Evolutionary conservation across 2,329 filamentous ascomycete genomes (phyloP), one percentile per base, ranked within the genome.

Genomic region (Curvularia sp.): DNA sequence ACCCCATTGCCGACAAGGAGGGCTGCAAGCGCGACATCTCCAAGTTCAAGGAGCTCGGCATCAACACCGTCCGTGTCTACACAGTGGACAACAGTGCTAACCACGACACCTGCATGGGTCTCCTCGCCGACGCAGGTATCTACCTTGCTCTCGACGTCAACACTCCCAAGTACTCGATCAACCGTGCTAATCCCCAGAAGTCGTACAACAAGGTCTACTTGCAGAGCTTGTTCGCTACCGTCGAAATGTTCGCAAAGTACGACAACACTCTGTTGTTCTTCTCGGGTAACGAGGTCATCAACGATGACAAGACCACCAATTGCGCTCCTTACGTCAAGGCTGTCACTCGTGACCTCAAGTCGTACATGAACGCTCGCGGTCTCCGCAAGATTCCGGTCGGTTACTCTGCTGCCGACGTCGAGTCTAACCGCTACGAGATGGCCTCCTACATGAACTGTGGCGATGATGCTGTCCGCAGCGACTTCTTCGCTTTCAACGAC

Each of bases 381-480:
- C 82, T 86, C 72, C 89, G 90, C 67, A 68, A 79, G 59, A 90
- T 93, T 65, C 90, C 90, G 21, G 89, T 93, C 57, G 90, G 90
- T 43, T 93, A 93, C 82, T 92, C 89, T 6, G 90, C 90, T 59
- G 93, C 93, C 60, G 93, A 97, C 80, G 90, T 97, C 55, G 84
- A 90, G 59, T 84, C 87, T 72, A 97, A 96, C 83, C 91, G 93
- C 70, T 87, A 90, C 80, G 87, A 97, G 81, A 92, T 92, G 76
- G 93, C 93, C 47, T 74, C 88, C 53, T 97, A 96, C 84, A 92
- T 97, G 88, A 97, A 97, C 86, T 97, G 93, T 75, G 93, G 93
- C 61, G 82, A 86, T 53, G 91, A 94, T 48, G 89, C 93, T 64
- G 87, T 89, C 80, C 89, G 93, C 68, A 91, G 89, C 69, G 93